A percentile compares a stretch with the other conserved stretches of the same genome.
phyloP scores from a whole-genome alignment of 1,284 basidiomycete genomes.

The Ganoderma boninense region DNA sequence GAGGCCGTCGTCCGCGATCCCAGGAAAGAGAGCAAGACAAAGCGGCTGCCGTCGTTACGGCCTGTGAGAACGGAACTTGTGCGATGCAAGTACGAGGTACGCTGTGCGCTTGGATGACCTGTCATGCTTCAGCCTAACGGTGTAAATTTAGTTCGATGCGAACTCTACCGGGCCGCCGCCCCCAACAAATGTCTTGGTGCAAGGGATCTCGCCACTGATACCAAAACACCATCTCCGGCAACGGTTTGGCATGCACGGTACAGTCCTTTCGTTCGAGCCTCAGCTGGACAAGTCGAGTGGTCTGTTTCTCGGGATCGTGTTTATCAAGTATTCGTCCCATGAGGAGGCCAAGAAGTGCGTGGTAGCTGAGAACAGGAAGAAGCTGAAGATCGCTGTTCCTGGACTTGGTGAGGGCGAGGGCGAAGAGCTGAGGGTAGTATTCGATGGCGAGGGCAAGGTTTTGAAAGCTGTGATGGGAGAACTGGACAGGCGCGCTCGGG shows the following conservation, averaged over 20 bases:
- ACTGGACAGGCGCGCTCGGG: conserved; percentile 61
- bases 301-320: conserved; percentile 84
- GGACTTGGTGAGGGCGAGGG: conserved; percentile 41
- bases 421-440: conserved; percentile 61
- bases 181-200: conserved; percentile 78
- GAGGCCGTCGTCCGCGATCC: conserved; percentile 62
- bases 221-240: conserved; percentile 72
- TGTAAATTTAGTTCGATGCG: conserved; percentile 71
- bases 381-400: conserved; percentile 47
- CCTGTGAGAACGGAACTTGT: conserved; percentile 55
- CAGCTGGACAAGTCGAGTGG: conserved; percentile 87
- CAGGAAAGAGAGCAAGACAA: conserved; percentile 53
- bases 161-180: conserved; percentile 82
- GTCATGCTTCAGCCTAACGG: conserved; percentile 20
- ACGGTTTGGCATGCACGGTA: conserved; percentile 76
- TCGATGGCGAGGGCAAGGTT: conserved; percentile 68
- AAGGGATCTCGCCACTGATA: conserved; percentile 77
- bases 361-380: conserved; percentile 66
- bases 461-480: conserved; percentile 68
- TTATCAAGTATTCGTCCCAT: conserved; percentile 71
- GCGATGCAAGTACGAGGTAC: conserved; percentile 68
- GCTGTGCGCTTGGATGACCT: conserved; percentile 37
- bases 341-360: conserved; percentile 72
- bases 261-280: conserved; percentile 76
- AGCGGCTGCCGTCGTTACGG: conserved; percentile 44